Evolutionary conservation across 2,329 filamentous ascomycete species (phyloP).

Genomic region (Penicillium sp.): DNA sequence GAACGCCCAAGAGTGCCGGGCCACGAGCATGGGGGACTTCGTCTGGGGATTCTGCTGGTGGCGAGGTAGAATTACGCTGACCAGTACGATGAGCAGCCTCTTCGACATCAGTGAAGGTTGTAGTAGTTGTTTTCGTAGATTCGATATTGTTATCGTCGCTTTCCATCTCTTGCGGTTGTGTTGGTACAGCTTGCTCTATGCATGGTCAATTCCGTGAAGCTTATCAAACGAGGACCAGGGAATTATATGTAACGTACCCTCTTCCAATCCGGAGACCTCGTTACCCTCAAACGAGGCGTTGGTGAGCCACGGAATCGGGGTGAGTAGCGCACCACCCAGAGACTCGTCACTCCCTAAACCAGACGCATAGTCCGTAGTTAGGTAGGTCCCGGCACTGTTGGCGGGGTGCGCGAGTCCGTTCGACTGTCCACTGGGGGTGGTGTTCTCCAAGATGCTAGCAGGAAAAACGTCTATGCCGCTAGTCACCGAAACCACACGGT

Average conservation of each 20-base stretch:
- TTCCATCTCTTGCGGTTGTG: conserved; percentile 8
- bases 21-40: conserved; percentile 74
- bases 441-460: conserved; percentile 49
- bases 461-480: conserved; percentile 79
- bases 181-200: conserved; percentile 5
- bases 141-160: background rate
- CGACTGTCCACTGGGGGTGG: conserved; percentile 13
- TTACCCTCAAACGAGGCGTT: conserved; percentile 33
- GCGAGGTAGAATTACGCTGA: conserved; percentile 17
- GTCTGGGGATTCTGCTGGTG: conserved; percentile 56
- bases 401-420: conserved; percentile 55
- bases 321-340: conserved; percentile 83
- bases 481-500: conserved; percentile 86
- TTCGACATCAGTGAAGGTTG: conserved; percentile 16
- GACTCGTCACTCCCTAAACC: conserved; percentile 78
- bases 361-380: conserved; percentile 32
- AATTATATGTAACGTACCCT: conserved; percentile 15
- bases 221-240: background rate
- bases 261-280: conserved; percentile 14
- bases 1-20: conserved; percentile 77
- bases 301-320: conserved; percentile 86
- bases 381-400: conserved; percentile 36
- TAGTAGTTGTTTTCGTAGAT: background rate
- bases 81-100: background rate
- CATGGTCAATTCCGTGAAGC: background rate